phyloP scores from a whole-genome alignment of 2,329 filamentous ascomycete species.

The Geosmithia flava region DNA sequence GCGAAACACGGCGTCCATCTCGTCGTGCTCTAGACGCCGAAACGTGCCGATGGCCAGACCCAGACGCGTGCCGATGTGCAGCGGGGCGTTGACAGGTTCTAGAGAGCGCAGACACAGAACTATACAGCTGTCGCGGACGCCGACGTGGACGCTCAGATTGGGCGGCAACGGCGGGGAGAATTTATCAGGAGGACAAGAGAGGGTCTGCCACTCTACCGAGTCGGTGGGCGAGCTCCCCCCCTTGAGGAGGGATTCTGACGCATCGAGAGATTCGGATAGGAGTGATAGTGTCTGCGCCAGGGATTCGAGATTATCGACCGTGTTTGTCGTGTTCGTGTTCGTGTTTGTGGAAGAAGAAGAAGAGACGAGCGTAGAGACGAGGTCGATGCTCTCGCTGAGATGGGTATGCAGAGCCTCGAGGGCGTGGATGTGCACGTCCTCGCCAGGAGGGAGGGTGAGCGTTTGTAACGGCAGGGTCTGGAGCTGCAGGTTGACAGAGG shows the following conservation, averaged over 20 bases:
- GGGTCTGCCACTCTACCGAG: slow-evolving; percentile 26
- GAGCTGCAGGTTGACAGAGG: slow-evolving; percentile 67
- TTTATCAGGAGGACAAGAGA: slow-evolving; percentile 28
- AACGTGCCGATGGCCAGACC: slow-evolving; percentile 57
- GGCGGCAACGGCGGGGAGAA: slow-evolving; percentile 34
- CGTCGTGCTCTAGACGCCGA: slow-evolving; percentile 59
- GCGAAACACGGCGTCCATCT: slow-evolving; percentile 64
- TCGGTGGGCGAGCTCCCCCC: slow-evolving; percentile 32
- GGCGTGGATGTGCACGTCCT: slow-evolving; percentile 49
- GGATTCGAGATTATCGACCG: slow-evolving; percentile 34
- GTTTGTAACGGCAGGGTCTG: slow-evolving; percentile 46
- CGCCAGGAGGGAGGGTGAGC: slow-evolving; percentile 31
- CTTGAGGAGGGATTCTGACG: slow-evolving; percentile 40
- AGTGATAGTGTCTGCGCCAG: slow-evolving; percentile 43
- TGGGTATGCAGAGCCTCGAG: slow-evolving; percentile 62
- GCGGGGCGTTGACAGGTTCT: slow-evolving; percentile 50
- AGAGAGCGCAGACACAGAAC: slow-evolving; percentile 59
- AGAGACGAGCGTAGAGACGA: slow-evolving; percentile 59
- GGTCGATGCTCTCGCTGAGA: slow-evolving; percentile 72
- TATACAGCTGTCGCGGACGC: slow-evolving; percentile 57
- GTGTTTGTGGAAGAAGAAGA: too few relatives aligned
- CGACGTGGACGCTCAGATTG: slow-evolving; percentile 62
- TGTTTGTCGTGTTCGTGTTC: too few relatives aligned
- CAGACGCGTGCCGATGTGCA: slow-evolving; percentile 53
- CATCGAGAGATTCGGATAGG: slow-evolving; percentile 39